These are phyloP conservation scores for Paecilomyces sp. DNA, from an alignment of 2,329 filamentous ascomycete genomes.

Conservation along the genomic window DNA sequence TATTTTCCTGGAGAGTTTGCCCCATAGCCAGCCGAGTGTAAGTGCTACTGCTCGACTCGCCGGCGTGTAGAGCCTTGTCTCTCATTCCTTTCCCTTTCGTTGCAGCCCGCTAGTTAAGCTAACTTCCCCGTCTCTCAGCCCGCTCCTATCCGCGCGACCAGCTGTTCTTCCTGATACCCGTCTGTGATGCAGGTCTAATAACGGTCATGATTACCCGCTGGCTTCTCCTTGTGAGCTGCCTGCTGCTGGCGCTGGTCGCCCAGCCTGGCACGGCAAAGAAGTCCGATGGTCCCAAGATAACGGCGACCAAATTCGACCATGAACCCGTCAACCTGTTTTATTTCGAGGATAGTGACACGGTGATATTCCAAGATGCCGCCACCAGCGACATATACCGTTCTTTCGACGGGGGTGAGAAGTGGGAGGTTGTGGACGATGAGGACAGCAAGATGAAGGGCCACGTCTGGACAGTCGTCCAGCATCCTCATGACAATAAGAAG, in stretches of 20 bases:
- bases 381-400: slow-evolving; percentile 68
- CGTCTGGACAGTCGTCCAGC: slow-evolving; percentile 60
- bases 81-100: not conserved
- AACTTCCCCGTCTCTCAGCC: not conserved
- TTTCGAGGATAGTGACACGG: slow-evolving; percentile 80
- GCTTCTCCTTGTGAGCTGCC: slow-evolving; percentile 41
- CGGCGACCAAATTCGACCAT: slow-evolving; percentile 58
- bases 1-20: not conserved
- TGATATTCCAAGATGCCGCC: slow-evolving; percentile 64
- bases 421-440: slow-evolving; percentile 59
- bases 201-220: slow-evolving; percentile 33
- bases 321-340: slow-evolving; percentile 69
- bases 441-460: slow-evolving; percentile 45
- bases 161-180: not conserved
- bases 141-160: not conserved
- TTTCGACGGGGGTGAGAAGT: slow-evolving; percentile 69
- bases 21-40: not conserved
- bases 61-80: not conserved
- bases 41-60: not conserved
- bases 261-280: slow-evolving; percentile 44
- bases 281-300: slow-evolving; percentile 57
- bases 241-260: slow-evolving; percentile 46
- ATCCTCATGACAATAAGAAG: slow-evolving; percentile 68
- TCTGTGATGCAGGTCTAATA: slow-evolving; percentile 7
- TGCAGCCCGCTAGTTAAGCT: not conserved